These are phyloP conservation scores for Pyrenula massariospora DNA, from an alignment of 495 filamentous ascomycete genomes.

Conservation along the genomic window DNA sequence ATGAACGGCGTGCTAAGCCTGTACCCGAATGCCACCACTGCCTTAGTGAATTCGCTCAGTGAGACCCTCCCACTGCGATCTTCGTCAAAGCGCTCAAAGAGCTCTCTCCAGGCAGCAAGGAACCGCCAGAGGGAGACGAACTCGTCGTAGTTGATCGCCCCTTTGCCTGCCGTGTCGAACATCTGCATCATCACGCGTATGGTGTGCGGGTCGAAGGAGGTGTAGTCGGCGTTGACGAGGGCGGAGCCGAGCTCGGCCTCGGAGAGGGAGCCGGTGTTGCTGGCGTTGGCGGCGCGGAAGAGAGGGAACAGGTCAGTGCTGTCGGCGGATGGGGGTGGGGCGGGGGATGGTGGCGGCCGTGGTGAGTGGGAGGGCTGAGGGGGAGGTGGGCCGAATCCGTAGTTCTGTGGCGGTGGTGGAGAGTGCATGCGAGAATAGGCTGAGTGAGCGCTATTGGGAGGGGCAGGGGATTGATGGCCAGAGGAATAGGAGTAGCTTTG, in stretches of 20 bases:
- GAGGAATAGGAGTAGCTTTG: neutral
- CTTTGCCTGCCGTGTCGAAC: constrained; percentile 86
- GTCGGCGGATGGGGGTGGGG: constrained; percentile 52
- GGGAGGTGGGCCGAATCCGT: constrained; percentile 49
- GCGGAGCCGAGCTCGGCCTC: constrained; percentile 83
- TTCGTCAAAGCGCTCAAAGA: constrained; percentile 92
- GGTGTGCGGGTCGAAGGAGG: constrained; percentile 88
- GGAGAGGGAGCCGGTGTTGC: constrained; percentile 67
- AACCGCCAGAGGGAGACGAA: constrained; percentile 93
- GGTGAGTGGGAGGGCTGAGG: constrained; percentile 40
- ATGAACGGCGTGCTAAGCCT: constrained; percentile 76
- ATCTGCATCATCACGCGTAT: constrained; percentile 98
- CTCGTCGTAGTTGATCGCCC: constrained; percentile 87
- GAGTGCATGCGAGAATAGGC: constrained; percentile 24
- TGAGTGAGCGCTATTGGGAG: neutral
- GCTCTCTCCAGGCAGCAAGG: constrained; percentile 79
- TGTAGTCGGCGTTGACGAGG: constrained; percentile 93
- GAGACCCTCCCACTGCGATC: constrained; percentile 81
- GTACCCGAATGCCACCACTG: constrained; percentile 90
- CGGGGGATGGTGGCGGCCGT: constrained; percentile 34
- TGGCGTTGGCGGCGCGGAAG: constrained; percentile 84
- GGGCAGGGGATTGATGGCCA: neutral
- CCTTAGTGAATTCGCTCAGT: constrained; percentile 78
- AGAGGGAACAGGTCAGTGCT: constrained; percentile 62
- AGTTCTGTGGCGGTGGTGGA: constrained; percentile 47